These are phyloP conservation scores for Quercus tomentella DNA, from an alignment of 331 rosid genomes.

Conservation along the genomic window DNA sequence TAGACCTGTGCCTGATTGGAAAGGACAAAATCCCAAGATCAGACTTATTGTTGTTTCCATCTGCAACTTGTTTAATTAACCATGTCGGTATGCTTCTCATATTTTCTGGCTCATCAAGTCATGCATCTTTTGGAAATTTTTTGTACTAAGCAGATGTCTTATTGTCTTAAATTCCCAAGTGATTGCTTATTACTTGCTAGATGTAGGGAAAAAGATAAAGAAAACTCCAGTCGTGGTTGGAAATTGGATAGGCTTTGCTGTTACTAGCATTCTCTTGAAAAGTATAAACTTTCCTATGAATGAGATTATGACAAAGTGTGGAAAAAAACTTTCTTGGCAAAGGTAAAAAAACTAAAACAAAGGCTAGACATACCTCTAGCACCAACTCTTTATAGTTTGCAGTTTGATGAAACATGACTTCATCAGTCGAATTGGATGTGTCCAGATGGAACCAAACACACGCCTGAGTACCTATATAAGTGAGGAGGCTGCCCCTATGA, in stretches of 20 bases:
- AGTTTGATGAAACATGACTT: too few species aligned
- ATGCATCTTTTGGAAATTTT: slow-evolving; percentile 87
- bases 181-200: slow-evolving; percentile 68
- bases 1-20: slow-evolving; percentile 85
- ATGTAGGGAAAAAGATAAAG: slow-evolving; percentile 73
- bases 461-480: too few species aligned
- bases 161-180: slow-evolving; percentile 40
- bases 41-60: slow-evolving; percentile 14
- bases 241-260: slow-evolving; percentile 91
- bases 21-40: slow-evolving; percentile 64
- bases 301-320: too few species aligned
- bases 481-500: too few species aligned
- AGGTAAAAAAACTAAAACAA: too few species aligned
- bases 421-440: too few species aligned
- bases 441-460: too few species aligned
- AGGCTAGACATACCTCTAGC: too few species aligned
- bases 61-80: slow-evolving; percentile 13
- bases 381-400: too few species aligned
- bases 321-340: too few species aligned
- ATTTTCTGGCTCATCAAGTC: slow-evolving; percentile 67
- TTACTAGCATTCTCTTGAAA: slow-evolving; percentile 67
- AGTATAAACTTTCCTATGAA: too few species aligned
- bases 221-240: slow-evolving; percentile 92
- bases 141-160: slow-evolving; percentile 61
- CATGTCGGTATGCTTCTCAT: slow-evolving; percentile 23